Base-by-base conservation (phyloP, 257 asterid species). In the Petunia axillaris region DNA sequence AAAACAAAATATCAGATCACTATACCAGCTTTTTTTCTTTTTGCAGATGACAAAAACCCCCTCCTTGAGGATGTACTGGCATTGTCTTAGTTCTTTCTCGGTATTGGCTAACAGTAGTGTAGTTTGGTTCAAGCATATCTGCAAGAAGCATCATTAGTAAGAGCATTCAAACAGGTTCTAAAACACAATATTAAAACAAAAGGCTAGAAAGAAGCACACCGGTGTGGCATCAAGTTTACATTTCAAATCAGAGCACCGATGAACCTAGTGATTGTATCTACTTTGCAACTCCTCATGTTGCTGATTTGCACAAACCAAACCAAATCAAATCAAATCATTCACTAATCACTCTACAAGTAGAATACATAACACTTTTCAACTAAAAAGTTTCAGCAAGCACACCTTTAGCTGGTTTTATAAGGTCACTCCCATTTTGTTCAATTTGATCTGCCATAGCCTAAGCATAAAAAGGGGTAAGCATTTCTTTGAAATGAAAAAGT, bases 391-490 rank as follows among this genome's bases (percentile, higher is more conserved):
- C 46, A 73, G 78, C 58, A 35, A 64, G 35, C 82, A 74, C 63
- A 84, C 98, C 95, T 94, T 94, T 84, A 86, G 92, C 57, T 90
- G 84, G 83, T 85, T 91, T 84, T 92, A 97, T 50, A 91, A 85
- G 43, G 91, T 85, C 78, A 89, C 59, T 65, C 93, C 92, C 97
- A 91, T 88, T 25, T 84, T 90, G 95, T 84, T 91, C 98, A 86
- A 92, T 89, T 82, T 91, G 97, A 80, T 94, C 98, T 41, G 92
- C 89, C 98, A 94, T 94, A 52, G 92, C 93, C 98, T 94, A 79
- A 44, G 78, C 81, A 78, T 44, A 87, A 78, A 44, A 75, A 16
- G 66, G 25, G 58, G 11, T 5, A 65, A 73, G 62, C n/a, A 73
- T 50, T 35, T 35, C 36, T 15, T n/a, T 1, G 59, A 58, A 67